A percentile compares a stretch with the other conserved stretches of the same genome.
Evolutionary conservation across 2,329 filamentous ascomycete species (phyloP).

Genomic region (Stagonosporopsis vannaccii): DNA sequence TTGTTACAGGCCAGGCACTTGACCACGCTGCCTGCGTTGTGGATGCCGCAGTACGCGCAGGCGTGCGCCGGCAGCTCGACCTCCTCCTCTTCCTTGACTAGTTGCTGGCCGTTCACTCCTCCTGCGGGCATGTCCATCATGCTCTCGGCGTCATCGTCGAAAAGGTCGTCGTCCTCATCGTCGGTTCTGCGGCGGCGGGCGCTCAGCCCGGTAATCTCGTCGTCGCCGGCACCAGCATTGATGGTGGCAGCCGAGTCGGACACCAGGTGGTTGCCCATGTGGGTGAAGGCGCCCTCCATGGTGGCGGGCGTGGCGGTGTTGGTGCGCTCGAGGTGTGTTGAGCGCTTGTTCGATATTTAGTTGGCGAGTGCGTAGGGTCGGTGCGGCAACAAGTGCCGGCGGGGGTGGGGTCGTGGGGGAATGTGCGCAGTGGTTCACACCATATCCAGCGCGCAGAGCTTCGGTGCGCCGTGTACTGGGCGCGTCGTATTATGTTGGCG

Average conservation of each 20-base stretch:
- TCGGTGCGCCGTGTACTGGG: constrained; percentile 30
- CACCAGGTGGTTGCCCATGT: constrained; percentile 85
- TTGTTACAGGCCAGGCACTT: constrained; percentile 96
- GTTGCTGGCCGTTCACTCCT: constrained; percentile 68
- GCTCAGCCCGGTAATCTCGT: constrained; percentile 81
- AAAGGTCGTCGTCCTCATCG: constrained; percentile 87
- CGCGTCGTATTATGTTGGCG: constrained; percentile 13
- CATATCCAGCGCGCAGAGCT: constrained; percentile 29
- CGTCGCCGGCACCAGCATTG: constrained; percentile 86
- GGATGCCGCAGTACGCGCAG: constrained; percentile 94
- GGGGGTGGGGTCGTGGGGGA: constrained; percentile 15
- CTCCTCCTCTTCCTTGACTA: constrained; percentile 72
- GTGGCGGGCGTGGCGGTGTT: constrained; percentile 20
- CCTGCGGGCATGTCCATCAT: constrained; percentile 83
- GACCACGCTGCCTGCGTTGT: constrained; percentile 92
- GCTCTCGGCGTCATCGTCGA: constrained; percentile 74
- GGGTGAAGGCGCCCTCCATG: constrained; percentile 89
- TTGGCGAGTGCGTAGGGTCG: constrained; percentile 15
- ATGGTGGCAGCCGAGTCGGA: constrained; percentile 86
- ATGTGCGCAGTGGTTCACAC: constrained; percentile 27
- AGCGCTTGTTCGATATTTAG: constrained; percentile 18
- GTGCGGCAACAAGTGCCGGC: constrained; percentile 14
- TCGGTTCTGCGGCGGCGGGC: constrained; percentile 74
- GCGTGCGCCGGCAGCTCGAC: constrained; percentile 88
- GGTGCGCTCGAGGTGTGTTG: constrained; percentile 13